Evolutionary conservation across 2,329 filamentous ascomycete genomes (phyloP), one percentile per base, ranked within the genome.

Genomic region (Verticillium longisporum): DNA sequence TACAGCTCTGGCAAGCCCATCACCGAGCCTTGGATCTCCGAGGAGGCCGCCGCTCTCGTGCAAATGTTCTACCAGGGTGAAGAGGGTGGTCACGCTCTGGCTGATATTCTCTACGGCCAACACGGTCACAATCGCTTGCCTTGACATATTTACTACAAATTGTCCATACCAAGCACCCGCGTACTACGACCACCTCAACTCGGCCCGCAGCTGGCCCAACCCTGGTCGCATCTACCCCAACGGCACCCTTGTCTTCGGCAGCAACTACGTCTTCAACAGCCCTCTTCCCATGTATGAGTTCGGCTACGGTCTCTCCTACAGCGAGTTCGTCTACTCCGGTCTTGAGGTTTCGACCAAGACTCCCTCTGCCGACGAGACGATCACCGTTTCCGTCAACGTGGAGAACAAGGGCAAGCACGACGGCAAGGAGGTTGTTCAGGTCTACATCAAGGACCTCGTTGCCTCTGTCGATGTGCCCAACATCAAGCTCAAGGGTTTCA

Each of bases 1-100:
- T 87, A 85, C 73, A 85, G 82, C 64, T 87, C 83, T 10, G 89
- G 89, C 55, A 92, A 91, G 69, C 89, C 89, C 3, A 76, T 92
- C 61, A 89, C 88, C 0, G 88, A 91, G 71, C 80, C 86, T 4
- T 91, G 88, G 89, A 88, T 91, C 69, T 86, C 85, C 0, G 78
- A 83, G 36, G 79, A 80, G 32, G 86, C 88, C 0, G 78, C 85
- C 0, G 88, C 87, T 0, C 79, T 92, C 0, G 76, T 91, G 0
- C 88, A 91, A 69, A 88, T 91, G 71, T 91, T 91, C 74, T 92
- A 91, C 67, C 87, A 87, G 6, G 87, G 85, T 0, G 87, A 90
- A 67, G 78, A 90, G 74, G 87, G 87, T 31, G 87, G 88, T 0
- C 76, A 86, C 62, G 87, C 87, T 1, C 78, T 90, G 1, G 87